Evolutionary conservation across 169 alveolate genomes (phyloP).

Genomic region (Plasmodium berghei): DNA sequence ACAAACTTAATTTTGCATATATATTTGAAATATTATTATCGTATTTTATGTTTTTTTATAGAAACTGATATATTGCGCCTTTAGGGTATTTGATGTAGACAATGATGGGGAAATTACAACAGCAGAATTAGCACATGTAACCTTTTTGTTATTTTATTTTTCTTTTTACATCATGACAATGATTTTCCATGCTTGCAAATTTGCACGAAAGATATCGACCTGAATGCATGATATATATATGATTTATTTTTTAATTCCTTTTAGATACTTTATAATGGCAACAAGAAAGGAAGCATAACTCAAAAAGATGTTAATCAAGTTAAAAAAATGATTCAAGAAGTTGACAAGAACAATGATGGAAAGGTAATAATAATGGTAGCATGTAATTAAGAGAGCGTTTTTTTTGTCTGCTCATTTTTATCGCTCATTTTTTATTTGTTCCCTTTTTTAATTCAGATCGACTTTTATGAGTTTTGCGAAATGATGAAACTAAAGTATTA

Average conservation of each 20-base stretch:
- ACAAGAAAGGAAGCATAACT: constrained; percentile 69
- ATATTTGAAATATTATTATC: background rate
- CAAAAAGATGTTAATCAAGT: constrained; percentile 71
- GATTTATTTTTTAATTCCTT: background rate
- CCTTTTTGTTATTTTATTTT: constrained; percentile 24
- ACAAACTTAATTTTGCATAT: background rate
- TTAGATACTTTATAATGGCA: constrained; percentile 77
- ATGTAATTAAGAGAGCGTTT: background rate
- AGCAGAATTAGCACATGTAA: constrained; percentile 82
- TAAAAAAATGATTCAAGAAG: constrained; percentile 80
- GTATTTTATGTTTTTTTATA: constrained; percentile 1
- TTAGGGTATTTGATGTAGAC: constrained; percentile 87
- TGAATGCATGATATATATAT: background rate
- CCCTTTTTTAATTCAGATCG: constrained; percentile 45
- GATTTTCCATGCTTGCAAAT: no score
- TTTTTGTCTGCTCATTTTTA: background rate
- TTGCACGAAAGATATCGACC: no score
- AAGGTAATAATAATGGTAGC: constrained; percentile 9
- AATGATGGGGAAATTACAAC: constrained; percentile 88
- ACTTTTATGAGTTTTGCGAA: constrained; percentile 81
- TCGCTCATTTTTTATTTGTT: constrained; percentile 3
- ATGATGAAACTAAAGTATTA: constrained; percentile 72
- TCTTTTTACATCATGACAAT: background rate
- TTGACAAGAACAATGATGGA: constrained; percentile 82
- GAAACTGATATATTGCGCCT: constrained; percentile 84